Evolutionary conservation across 768 basidiomycete genomes (phyloP), one percentile per base, ranked within the genome.

Genomic region (Hortiboletus flavorubellus): DNA sequence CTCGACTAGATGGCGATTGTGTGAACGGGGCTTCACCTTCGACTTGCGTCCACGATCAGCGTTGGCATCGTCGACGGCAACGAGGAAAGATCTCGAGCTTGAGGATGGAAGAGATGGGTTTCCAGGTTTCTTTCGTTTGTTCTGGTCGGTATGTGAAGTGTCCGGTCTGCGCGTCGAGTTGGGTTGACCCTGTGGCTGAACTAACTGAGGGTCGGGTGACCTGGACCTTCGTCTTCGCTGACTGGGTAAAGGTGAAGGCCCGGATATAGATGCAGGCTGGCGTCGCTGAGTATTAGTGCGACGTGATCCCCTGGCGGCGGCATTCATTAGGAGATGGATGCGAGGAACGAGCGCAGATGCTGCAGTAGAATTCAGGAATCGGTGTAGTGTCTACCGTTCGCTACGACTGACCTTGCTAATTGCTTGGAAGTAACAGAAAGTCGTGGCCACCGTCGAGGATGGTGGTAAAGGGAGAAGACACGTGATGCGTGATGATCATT

Each of bases 161-260:
- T 72, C 73, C 14, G 55, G 51, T 41, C 54, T 71, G 46, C 59
- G 60, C 3, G 54, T 40, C 45, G 10, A 14, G 46, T 48, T 57
- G 10, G 30, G 16, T 39, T 50, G 51, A 34, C 50, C 46, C 30
- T 59, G 58, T 7, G 61, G 64, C 21, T 68, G 70, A 9, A 41
- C 29, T 3, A 55, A 52, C 21, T 57, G 64, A 31, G 66, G 48
- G 39, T 72, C 73, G 3, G 73, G 71, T 8, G 75, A 76, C 45
- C 64, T 66, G 30, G 75, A 73, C 60, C 71, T 71, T 41, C 63
- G 66, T 39, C 71, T 66, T 43, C 69, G 68, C 18, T 66, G 68
- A 45, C 11, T 55, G 8, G 64, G 34, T 42, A 53, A 30, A 43
- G 55, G 34, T 6, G 54, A 44, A n/a, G 69, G 58, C 8, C 61